These are phyloP conservation scores for Eutrema heterophyllum DNA, from an alignment of 345 rosid genomes.

Conservation along the genomic window DNA sequence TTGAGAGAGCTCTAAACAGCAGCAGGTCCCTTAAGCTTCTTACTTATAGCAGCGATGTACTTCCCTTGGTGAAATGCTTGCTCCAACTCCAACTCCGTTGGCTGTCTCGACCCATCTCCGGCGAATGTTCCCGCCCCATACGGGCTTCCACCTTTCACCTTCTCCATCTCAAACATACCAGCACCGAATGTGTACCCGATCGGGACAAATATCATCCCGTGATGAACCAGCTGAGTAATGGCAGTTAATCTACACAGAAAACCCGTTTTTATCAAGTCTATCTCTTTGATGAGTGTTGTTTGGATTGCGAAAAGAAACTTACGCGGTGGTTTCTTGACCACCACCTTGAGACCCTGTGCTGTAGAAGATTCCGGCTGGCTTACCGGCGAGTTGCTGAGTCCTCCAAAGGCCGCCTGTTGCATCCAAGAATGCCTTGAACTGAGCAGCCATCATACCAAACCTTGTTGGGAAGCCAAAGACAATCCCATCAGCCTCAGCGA, in stretches of 20 bases:
- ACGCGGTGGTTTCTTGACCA: slow-evolving; percentile 97
- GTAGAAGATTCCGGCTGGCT: slow-evolving; percentile 90
- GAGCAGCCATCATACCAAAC: slow-evolving; percentile 98
- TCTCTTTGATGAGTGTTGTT: not conserved
- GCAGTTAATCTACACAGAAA: slow-evolving; percentile 59
- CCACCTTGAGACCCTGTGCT: slow-evolving; percentile 98
- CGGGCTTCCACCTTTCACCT: slow-evolving; percentile 90
- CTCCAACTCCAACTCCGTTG: slow-evolving; percentile 65
- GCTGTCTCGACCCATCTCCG: slow-evolving; percentile 84
- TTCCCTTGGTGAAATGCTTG: slow-evolving; percentile 97
- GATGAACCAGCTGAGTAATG: slow-evolving; percentile 90
- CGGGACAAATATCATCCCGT: slow-evolving; percentile 88
- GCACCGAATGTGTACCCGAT: slow-evolving; percentile 92
- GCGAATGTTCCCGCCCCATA: slow-evolving; percentile 89
- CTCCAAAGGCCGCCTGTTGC: slow-evolving; percentile 94
- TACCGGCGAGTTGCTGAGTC: slow-evolving; percentile 86
- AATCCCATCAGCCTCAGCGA: slow-evolving; percentile 85
- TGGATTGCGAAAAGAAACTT: slow-evolving; percentile 22
- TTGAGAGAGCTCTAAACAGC: slow-evolving; percentile 20
- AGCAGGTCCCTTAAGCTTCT: slow-evolving; percentile 74
- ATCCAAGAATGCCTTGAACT: slow-evolving; percentile 88
- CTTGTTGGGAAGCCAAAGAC: slow-evolving; percentile 93
- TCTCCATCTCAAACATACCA: slow-evolving; percentile 94
- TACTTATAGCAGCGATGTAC: slow-evolving; percentile 69
- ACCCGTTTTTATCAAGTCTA: not conserved